A percentile compares a stretch with the other conserved stretches of the same genome.
Evolutionary conservation across 2,329 filamentous ascomycete species (phyloP).

Genomic region (Calycina herbarum): DNA sequence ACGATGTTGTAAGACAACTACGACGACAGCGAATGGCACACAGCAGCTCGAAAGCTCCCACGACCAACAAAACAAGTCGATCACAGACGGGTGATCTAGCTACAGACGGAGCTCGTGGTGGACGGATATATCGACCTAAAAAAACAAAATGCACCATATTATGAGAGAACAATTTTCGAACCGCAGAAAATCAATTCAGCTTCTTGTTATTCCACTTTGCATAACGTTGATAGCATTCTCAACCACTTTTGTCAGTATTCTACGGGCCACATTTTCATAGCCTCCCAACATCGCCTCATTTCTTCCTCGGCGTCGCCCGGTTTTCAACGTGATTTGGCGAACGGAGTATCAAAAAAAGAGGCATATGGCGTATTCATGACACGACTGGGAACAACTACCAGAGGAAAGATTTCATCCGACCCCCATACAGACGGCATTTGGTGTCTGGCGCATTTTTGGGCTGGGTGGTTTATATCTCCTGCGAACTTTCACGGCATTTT

Average conservation of each 20-base stretch:
- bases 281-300: constrained; percentile 17
- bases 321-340: constrained; percentile 34
- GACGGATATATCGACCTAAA: constrained; percentile 33
- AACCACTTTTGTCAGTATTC: constrained; percentile 13
- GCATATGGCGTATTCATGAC: constrained; percentile 33
- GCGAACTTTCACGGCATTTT: constrained; percentile 16
- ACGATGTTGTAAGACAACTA: constrained; percentile 91
- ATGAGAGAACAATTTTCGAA: constrained; percentile 29
- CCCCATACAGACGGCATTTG: constrained; percentile 11
- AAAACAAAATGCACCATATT: constrained; percentile 37
- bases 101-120: constrained; percentile 27
- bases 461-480: constrained; percentile 5
- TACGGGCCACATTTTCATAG: constrained; percentile 9
- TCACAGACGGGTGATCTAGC: constrained; percentile 28
- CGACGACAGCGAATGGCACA: constrained; percentile 71
- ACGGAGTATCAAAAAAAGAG: constrained; percentile 38
- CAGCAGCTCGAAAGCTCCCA: constrained; percentile 20
- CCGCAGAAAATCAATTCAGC: constrained; percentile 4
- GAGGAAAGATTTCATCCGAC: constrained; percentile 9
- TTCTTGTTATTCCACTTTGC: constrained; percentile 19
- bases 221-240: constrained; percentile 29
- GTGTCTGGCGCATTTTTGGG: constrained; percentile 22
- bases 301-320: constrained; percentile 31
- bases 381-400: constrained; percentile 9
- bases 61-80: constrained; percentile 28